Base-by-base conservation (phyloP, 306 rosid genomes). In the Citrullus mucosospermus region DNA sequence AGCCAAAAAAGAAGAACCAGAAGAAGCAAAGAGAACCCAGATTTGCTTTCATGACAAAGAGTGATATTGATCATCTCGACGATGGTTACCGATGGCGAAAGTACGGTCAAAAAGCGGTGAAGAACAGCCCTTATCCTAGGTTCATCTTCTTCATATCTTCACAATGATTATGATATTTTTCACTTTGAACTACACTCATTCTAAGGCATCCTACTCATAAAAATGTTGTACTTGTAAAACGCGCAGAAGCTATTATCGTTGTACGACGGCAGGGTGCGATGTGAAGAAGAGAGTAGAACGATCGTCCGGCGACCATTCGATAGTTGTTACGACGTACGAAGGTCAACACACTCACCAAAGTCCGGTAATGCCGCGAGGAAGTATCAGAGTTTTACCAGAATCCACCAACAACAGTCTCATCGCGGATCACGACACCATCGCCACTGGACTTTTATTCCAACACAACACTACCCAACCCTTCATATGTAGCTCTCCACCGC, bases 61-160 rank as follows among this genome's bases (percentile, higher is more conserved):
- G 92, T 38, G 97, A 92, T 68, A 92, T 92, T 25, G 97, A 92
- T 90, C 90, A 92, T 8, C 78, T 92, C 8, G 97, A 95, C 77
- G 99, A 95, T 61, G 97, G 97, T 9, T 95, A 87, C 66, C 78
- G 97, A 44, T 95, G 99, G 99, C 88, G 99, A 12, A 95, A 95
- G 86, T 95, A 95, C 82, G 99, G 99, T 44, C 99, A 95, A 77
- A 95, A 95, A 83, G 96, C 97, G 30, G 97, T 95, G 8, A 95
- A 95, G 82, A 95, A 95, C 67, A 95, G 97, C 83, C 97, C 97
- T n/a, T 87, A 85, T 78, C 99, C 99, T 9, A 95, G 99, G 99
- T 92, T 41, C 1, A 6, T 78, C 28, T 41, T 77, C 15, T 43
- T 48, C 28, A 6, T 30, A 62, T 62, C 32, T 43, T 46, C 6